Base-by-base conservation (phyloP, 139 green algal genomes). In the Picocystis salinarum region DNA sequence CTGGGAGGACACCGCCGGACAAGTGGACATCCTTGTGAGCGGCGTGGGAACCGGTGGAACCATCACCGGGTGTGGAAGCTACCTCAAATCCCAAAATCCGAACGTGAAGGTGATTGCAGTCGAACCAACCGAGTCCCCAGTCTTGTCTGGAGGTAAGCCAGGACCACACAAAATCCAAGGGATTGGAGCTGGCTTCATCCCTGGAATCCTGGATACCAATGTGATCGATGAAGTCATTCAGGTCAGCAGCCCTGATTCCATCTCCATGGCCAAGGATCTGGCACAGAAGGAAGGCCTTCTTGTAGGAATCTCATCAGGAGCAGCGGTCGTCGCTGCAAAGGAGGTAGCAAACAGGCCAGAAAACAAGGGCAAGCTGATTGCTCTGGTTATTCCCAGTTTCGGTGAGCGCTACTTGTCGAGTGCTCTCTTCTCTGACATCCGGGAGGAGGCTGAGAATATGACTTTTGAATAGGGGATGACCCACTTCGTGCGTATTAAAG, bases 161-260 rank as follows among this genome's bases (percentile, higher is more conserved):
- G 85, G 88, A 5, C 84, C 88, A 34, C 88, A 98, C 65, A 93
- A 96, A 76, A 92, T 93, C 49, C 85, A 93, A 61, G 81, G 87
- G 58, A 97, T 97, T 40, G 87, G 87, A 23, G 87, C 87, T 0
- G 88, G 88, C 6, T 96, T 98, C 52, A 71, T 98, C n/a, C 89
- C 89, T 3, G 80, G 79, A 12, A 75, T 93, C 42, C 64, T 99
- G 46, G 74, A 96, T 61, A 72, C 71, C 6, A 50, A 57, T 9
- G 36, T 94, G 19, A 74, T 87, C 26, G 73, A 92, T 40, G 82
- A 94, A 63, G 62, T 95, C 19, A 56, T 93, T n/a, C 53, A 86
- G 69, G 75, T 82, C 17, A 3, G 9, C 1, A 33, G 6, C 37
- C n/a, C 93, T 46, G 80, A 93, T 6, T 54, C 81, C 5, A 65